Conservation (phyloP, 192 early-diverging fungal genomes). For the Paraglomus brasilianum region DNA sequence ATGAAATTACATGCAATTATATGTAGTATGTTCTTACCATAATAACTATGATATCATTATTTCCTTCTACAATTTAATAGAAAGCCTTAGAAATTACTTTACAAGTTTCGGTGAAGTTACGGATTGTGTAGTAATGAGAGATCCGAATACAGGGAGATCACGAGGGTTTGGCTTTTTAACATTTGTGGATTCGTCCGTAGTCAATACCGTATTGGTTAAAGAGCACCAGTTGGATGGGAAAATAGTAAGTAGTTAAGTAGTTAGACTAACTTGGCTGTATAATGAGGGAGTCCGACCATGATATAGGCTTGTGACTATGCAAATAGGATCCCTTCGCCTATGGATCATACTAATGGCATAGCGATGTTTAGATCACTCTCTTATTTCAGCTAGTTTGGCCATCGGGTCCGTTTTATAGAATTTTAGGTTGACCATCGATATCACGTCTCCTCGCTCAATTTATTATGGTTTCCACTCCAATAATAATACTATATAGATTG, state of each 20-base stretch:
- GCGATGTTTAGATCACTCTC: no score
- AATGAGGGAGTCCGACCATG: not conserved
- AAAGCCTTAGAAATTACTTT: constrained; percentile 68
- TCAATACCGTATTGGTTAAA: constrained; percentile 65
- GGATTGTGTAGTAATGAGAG: constrained; percentile 79
- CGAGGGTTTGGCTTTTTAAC: constrained; percentile 80
- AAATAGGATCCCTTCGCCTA: no score
- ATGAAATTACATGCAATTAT: not conserved
- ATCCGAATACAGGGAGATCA: constrained; percentile 62
- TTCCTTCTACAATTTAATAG: constrained; percentile 39
- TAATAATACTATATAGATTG: constrained; percentile 51
- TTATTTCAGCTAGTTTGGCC: no score
- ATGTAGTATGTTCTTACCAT: no score
- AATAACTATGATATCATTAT: no score
- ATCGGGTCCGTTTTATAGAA: no score
- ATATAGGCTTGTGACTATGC: not conserved
- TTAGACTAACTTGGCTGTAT: not conserved
- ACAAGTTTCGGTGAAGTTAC: constrained; percentile 66
- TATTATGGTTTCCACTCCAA: no score
- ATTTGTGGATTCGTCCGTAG: constrained; percentile 57
- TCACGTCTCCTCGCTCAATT: no score
- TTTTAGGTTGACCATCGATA: no score
- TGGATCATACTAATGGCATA: no score
- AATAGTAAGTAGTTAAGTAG: constrained; percentile 55
- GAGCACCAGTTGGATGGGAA: constrained; percentile 79